Evolutionary conservation across 129 eudicot genomes (phyloP).

Genomic region (Silybum marianum): DNA sequence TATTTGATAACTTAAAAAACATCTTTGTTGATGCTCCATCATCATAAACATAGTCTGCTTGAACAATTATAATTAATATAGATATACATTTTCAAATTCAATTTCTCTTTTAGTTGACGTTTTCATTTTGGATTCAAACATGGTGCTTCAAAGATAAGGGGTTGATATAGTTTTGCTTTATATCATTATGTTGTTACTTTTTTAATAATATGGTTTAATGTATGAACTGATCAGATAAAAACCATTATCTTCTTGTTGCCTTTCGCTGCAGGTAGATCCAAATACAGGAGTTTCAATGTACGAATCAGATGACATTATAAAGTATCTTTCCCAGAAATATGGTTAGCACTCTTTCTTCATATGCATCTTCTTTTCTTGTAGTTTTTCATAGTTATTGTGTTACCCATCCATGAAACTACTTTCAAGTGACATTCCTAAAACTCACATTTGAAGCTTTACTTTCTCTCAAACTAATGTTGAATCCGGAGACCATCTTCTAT

Average conservation of each 20-base stretch:
- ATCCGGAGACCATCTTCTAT: neutral
- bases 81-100: neutral
- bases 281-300: slow-evolving; percentile 98
- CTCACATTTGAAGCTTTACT: neutral
- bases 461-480: neutral
- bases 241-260: neutral
- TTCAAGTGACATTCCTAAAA: neutral
- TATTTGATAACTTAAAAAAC: neutral
- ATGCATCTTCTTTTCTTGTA: neutral
- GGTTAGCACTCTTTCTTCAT: slow-evolving; percentile 44
- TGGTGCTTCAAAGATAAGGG: neutral
- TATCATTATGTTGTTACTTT: neutral
- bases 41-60: neutral
- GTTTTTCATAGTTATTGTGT: neutral
- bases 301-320: slow-evolving; percentile 97
- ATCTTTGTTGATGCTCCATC: neutral
- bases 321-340: slow-evolving; percentile 79
- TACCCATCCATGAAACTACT: neutral
- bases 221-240: neutral
- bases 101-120: neutral
- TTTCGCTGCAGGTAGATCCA: slow-evolving; percentile 85
- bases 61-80: neutral
- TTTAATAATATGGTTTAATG: neutral
- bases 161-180: neutral
- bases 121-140: neutral